Evolutionary conservation across 2,329 filamentous ascomycete genomes (phyloP).

Genomic region (Shiraia bambusicola): DNA sequence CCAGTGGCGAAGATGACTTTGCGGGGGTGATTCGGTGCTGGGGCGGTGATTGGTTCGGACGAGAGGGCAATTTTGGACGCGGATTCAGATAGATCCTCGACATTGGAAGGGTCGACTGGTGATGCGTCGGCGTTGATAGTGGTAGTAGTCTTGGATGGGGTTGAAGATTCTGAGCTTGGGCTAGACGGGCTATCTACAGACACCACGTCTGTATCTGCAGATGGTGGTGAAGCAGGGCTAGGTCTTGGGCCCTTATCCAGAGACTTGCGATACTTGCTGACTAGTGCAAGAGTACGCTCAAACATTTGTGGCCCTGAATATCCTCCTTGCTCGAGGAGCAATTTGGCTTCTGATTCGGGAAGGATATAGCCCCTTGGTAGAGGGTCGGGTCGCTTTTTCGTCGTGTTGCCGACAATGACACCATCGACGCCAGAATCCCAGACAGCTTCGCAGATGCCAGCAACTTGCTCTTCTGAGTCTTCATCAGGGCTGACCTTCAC

Average conservation of each 20-base stretch:
- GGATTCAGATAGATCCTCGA: slow-evolving; percentile 34
- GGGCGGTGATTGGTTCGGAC: slow-evolving; percentile 20
- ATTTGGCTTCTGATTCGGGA: slow-evolving; percentile 64
- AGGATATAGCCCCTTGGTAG: slow-evolving; percentile 68
- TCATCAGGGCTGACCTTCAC: slow-evolving; percentile 98
- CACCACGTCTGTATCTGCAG: neutral
- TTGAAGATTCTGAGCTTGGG: slow-evolving; percentile 1
- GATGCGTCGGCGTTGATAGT: slow-evolving; percentile 23
- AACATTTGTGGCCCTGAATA: slow-evolving; percentile 92
- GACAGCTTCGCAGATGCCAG: slow-evolving; percentile 72
- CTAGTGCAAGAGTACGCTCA: slow-evolving; percentile 73
- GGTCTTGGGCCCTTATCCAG: slow-evolving; percentile 49
- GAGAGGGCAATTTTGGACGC: slow-evolving; percentile 28
- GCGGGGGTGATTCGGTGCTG: slow-evolving; percentile 38
- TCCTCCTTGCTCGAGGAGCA: slow-evolving; percentile 77
- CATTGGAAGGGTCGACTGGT: slow-evolving; percentile 21
- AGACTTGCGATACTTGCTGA: slow-evolving; percentile 69
- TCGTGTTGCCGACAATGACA: slow-evolving; percentile 96
- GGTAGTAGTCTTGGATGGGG: slow-evolving; percentile 15
- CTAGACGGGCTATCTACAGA: no score
- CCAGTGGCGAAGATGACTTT: slow-evolving; percentile 94
- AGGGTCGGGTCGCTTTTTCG: slow-evolving; percentile 74
- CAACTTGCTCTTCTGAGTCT: slow-evolving; percentile 78
- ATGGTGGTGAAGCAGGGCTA: slow-evolving; percentile 8
- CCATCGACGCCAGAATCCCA: slow-evolving; percentile 79